These are phyloP conservation scores for Termitomyces sp. DNA, from an alignment of 1,284 basidiomycete species.

Conservation along the genomic window DNA sequence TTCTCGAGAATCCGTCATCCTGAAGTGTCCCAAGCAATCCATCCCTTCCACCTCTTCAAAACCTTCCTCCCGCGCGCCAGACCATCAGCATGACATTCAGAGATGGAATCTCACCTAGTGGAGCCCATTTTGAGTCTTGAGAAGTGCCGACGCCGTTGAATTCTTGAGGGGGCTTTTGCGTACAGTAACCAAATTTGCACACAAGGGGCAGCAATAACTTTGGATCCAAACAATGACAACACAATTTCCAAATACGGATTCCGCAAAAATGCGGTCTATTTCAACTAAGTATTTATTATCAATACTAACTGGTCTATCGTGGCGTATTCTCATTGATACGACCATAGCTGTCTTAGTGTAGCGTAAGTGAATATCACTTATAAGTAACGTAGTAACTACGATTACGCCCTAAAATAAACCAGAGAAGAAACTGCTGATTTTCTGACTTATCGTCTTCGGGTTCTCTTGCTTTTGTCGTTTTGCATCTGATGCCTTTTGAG, in stretches of 20 bases:
- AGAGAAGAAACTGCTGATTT: conserved; percentile 10
- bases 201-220: conserved; percentile 12
- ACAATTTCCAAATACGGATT: conserved; percentile 4
- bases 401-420: conserved; percentile 8
- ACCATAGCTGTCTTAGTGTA: too few species aligned
- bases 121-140: conserved; percentile 67
- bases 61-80: conserved; percentile 19
- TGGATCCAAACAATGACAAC: conserved; percentile 19
- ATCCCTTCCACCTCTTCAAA: conserved; percentile 24
- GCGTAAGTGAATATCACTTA: too few species aligned
- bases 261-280: too few species aligned
- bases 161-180: conserved; percentile 29
- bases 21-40: conserved; percentile 27
- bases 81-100: conserved; percentile 13
- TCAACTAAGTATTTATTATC: too few species aligned
- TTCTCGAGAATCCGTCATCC: conserved; percentile 32
- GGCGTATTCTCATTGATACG: too few species aligned
- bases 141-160: conserved; percentile 39
- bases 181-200: conserved; percentile 13
- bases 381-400: background rate
- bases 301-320: too few species aligned
- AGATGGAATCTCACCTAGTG: conserved; percentile 55
- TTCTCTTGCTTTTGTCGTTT: background rate
- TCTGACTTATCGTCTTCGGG: conserved; percentile 7
- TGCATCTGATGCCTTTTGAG: background rate